Evolutionary conservation across 2,329 filamentous ascomycete species (phyloP).

Genomic region (Venturia oleaginea): DNA sequence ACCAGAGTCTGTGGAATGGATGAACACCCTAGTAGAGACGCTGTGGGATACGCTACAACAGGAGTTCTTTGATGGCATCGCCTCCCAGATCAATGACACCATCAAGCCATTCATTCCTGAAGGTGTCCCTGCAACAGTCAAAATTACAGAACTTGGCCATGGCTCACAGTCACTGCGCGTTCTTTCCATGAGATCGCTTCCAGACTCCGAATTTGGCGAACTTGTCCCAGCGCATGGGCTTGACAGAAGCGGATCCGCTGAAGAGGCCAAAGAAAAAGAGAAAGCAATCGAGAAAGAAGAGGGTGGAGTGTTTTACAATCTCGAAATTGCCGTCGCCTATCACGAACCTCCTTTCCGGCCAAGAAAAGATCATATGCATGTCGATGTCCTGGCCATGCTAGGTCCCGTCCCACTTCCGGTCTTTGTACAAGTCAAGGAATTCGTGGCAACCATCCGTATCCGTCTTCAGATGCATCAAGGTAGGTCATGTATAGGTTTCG

Average conservation of each 20-base stretch:
- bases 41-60: not conserved
- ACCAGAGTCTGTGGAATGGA: not conserved
- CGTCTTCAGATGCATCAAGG: constrained; percentile 1
- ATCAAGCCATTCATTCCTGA: not conserved
- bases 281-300: not conserved
- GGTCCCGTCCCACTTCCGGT: not conserved
- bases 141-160: constrained; percentile 3
- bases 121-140: not conserved
- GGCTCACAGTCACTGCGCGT: constrained; percentile 1
- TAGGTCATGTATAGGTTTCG: not conserved
- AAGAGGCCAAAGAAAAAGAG: not conserved
- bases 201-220: not conserved
- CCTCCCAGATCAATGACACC: constrained; percentile 3
- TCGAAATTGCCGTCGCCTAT: constrained; percentile 1
- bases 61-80: not conserved
- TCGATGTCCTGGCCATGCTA: not conserved
- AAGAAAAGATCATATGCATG: constrained; percentile 3
- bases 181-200: not conserved
- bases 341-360: not conserved
- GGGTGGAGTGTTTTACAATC: constrained; percentile 1
- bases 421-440: not conserved
- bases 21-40: not conserved
- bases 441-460: not conserved
- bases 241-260: not conserved
- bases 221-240: not conserved